Conservation (phyloP, 2,329 filamentous ascomycete genomes). For the Rasamsonia emersonii region DNA sequence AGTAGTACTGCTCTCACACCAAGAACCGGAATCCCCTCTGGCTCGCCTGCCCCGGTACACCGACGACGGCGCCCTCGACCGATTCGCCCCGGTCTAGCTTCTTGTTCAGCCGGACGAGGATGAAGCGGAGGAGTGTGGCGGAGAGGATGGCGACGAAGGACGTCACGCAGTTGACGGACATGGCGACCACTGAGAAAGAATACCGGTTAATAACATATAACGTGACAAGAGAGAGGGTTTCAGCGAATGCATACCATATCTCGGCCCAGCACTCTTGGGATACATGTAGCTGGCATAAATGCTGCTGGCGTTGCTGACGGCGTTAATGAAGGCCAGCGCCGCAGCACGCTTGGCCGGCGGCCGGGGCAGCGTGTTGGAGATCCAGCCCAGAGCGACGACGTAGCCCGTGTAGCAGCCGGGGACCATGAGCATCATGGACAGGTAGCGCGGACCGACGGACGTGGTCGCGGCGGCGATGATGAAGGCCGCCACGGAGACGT, state of each 20-base stretch:
- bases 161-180: conserved; percentile 60
- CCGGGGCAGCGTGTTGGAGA: conserved; percentile 25
- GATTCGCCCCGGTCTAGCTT: conserved; percentile 57
- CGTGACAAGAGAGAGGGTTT: conserved; percentile 29
- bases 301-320: conserved; percentile 39
- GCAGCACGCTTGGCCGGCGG: conserved; percentile 32
- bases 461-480: conserved; percentile 2
- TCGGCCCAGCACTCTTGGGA: conserved; percentile 36
- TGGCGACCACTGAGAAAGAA: conserved; percentile 44
- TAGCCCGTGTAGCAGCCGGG: conserved; percentile 44
- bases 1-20: no score
- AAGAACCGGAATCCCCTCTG: conserved; percentile 5
- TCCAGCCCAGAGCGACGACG: conserved; percentile 30
- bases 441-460: conserved; percentile 2
- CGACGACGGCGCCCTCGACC: conserved; percentile 2
- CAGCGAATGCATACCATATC: conserved; percentile 26
- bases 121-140: conserved; percentile 53
- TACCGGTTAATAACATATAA: conserved; percentile 3
- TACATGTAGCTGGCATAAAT: conserved; percentile 68
- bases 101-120: conserved; percentile 58
- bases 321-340: conserved; percentile 28
- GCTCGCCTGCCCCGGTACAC: conserved; percentile 5
- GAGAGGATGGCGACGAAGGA: conserved; percentile 55
- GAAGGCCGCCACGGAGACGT: conserved; percentile 8
- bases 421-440: conserved; percentile 14